Evolutionary conservation across 2,329 filamentous ascomycete species (phyloP).

Genomic region (Hypoxylon sp.): DNA sequence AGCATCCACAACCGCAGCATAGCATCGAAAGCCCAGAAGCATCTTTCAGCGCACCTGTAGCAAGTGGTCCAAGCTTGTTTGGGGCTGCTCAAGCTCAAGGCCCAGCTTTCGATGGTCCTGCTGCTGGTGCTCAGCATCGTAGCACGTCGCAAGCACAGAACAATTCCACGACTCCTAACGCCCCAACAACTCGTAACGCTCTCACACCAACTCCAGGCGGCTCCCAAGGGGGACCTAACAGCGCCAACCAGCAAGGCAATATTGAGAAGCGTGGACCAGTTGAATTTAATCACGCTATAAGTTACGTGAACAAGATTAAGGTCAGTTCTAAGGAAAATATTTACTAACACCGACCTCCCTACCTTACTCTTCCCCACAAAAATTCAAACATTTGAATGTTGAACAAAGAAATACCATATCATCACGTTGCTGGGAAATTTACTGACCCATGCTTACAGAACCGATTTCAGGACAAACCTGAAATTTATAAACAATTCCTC

Average conservation of each 20-base stretch:
- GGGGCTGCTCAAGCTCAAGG: slow-evolving; percentile 56
- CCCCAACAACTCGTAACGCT: slow-evolving; percentile 65
- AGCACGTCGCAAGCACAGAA: slow-evolving; percentile 53
- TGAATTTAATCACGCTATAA: slow-evolving; percentile 99
- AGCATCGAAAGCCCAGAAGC: slow-evolving; percentile 74
- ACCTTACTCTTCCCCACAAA: slow-evolving; percentile 23
- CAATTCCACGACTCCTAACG: slow-evolving; percentile 56
- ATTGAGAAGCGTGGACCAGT: slow-evolving; percentile 92
- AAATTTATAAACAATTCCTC: slow-evolving; percentile 99
- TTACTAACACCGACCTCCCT: neutral
- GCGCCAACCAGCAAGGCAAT: slow-evolving; percentile 69
- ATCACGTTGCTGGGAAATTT: slow-evolving; percentile 6
- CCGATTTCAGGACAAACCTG: slow-evolving; percentile 93
- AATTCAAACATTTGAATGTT: slow-evolving; percentile 7
- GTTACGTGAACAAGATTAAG: slow-evolving; percentile 99
- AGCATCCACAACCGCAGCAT: slow-evolving; percentile 65
- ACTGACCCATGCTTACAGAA: slow-evolving; percentile 70
- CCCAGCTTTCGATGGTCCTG: slow-evolving; percentile 52
- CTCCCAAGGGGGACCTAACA: slow-evolving; percentile 72
- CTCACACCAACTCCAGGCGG: slow-evolving; percentile 71
- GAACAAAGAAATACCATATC: neutral
- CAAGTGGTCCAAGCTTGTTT: slow-evolving; percentile 64
- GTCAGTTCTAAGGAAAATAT: slow-evolving; percentile 62
- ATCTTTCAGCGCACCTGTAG: slow-evolving; percentile 70
- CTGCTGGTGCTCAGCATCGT: slow-evolving; percentile 47